Base-by-base conservation (phyloP, 192 early-diverging fungal species). In the Piromyces sp. region DNA sequence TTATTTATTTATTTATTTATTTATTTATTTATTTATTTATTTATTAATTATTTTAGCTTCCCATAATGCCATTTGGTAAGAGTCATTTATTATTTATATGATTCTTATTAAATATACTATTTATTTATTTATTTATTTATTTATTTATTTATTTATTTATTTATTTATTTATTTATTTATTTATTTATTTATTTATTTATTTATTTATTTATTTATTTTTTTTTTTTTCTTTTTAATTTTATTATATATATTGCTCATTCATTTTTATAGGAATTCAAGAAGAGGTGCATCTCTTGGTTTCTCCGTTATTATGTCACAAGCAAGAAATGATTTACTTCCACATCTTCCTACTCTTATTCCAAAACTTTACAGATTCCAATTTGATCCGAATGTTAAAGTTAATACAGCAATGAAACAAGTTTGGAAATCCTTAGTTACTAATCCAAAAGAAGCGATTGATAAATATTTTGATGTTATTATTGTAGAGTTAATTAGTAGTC, bases 11-110 rank as follows among this genome's bases (percentile, higher is more conserved):
- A 26, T 30, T 33, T 33, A 22, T 3, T 30, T 26, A 33, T 33
- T 9, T 33, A 33, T 33, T 6, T 33, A 9, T 9, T 6, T 33
- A 33, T 36, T 22, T 94, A 96, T 12, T 97, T 97, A 86, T 93
- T 94, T 82, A 95, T 98, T 83, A 95, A 97, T 93, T 93, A 94
- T 33, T 38, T 87, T 98, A 13, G 97, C 97, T 1, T 93, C 93
- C 38, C 94, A 97, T 84, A 93, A 95, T 80, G 95, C 95, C 13
- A 91, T 96, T 88, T 96, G 95, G 42, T 51, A 51, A 51, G 22
- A 36, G 12, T 36, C 4, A 36, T 36, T 36, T 7, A 36, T 36
- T 36, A 36, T 36, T 7, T 7, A 7, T 36, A 36, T 36, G 5
- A 36, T 36, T 36, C n/a, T n/a, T n/a, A n/a, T n/a, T n/a, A n/a